phyloP scores from a whole-genome alignment of 805 yeast species.

The Kluyveromyces aestuarii region DNA sequence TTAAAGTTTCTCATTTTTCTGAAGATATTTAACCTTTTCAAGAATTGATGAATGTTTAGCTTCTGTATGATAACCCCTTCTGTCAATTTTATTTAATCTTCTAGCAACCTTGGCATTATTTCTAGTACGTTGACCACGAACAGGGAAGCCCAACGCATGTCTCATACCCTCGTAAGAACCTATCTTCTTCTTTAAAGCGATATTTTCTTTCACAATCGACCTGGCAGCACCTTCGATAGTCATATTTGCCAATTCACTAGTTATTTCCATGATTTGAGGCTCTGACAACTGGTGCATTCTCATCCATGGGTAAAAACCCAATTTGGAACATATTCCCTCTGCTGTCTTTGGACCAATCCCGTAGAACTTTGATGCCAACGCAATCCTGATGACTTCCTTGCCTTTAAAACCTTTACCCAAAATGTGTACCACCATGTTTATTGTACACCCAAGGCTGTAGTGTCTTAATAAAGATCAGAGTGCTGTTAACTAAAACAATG shows the following conservation, averaged over 20 bases:
- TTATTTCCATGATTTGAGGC: slow-evolving; percentile 73
- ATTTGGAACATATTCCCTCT: slow-evolving; percentile 67
- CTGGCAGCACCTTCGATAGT: slow-evolving; percentile 74
- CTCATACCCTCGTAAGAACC: slow-evolving; percentile 86
- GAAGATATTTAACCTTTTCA: not conserved
- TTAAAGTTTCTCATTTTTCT: not conserved
- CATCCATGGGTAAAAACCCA: slow-evolving; percentile 89
- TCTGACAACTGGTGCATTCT: slow-evolving; percentile 89
- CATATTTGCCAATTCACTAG: slow-evolving; percentile 78
- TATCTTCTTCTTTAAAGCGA: slow-evolving; percentile 64
- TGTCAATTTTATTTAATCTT: slow-evolving; percentile 69
- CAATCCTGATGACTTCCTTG: slow-evolving; percentile 35
- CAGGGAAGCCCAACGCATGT: slow-evolving; percentile 78
- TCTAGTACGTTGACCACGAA: slow-evolving; percentile 84
- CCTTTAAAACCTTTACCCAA: slow-evolving; percentile 44
- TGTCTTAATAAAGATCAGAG: too few relatives aligned
- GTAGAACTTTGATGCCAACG: slow-evolving; percentile 71
- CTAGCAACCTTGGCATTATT: slow-evolving; percentile 87
- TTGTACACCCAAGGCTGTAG: not conserved
- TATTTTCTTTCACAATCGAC: slow-evolving; percentile 69
- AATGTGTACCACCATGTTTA: slow-evolving; percentile 41
- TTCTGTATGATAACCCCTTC: slow-evolving; percentile 34
- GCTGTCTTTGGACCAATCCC: slow-evolving; percentile 80
- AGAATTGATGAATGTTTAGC: not conserved
- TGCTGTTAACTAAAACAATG: too few relatives aligned